A percentile compares a stretch with the other conserved stretches of the same genome.
phyloP scores from a whole-genome alignment of 2,329 filamentous ascomycete genomes.

The Penicillium italicum region DNA sequence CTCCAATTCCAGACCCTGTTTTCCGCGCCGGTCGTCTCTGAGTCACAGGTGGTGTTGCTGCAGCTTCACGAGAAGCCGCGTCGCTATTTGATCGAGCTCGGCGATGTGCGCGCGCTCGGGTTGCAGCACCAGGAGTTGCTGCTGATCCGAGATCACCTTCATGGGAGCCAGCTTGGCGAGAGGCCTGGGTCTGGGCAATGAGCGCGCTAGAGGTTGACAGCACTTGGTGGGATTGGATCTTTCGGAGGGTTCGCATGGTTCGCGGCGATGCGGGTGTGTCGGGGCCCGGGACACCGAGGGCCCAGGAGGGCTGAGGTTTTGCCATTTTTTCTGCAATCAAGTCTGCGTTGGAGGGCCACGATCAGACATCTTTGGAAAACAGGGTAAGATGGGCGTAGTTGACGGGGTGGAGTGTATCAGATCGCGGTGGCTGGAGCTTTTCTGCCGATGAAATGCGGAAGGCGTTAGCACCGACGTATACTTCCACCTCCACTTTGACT shows the following conservation, averaged over 20 bases:
- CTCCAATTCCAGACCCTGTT: constrained; percentile 43
- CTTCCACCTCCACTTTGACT: neutral
- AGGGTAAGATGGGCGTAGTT: neutral
- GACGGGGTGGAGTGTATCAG: constrained; percentile 3
- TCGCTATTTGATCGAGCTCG: constrained; percentile 71
- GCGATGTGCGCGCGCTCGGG: constrained; percentile 36
- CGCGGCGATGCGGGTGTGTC: constrained; percentile 55
- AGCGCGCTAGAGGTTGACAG: constrained; percentile 63
- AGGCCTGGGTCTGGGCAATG: constrained; percentile 49
- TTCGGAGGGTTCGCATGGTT: constrained; percentile 65
- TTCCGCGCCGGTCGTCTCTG: constrained; percentile 41
- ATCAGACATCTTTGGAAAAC: constrained; percentile 6
- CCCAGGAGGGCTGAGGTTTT: constrained; percentile 23
- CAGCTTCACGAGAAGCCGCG: constrained; percentile 48
- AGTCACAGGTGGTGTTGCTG: constrained; percentile 19
- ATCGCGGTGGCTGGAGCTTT: constrained; percentile 23
- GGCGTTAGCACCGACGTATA: neutral
- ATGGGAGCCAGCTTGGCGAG: constrained; percentile 19
- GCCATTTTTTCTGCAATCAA: constrained; percentile 18
- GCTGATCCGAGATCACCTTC: constrained; percentile 24
- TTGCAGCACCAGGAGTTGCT: constrained; percentile 25
- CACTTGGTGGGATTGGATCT: constrained; percentile 70
- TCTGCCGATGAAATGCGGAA: constrained; percentile 27
- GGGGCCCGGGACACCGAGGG: constrained; percentile 24
- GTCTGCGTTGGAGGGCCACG: constrained; percentile 8